These are phyloP conservation scores for Ochromonadaceae sp. DNA, from an alignment of 352 stramenopile genomes.

Conservation along the genomic window DNA sequence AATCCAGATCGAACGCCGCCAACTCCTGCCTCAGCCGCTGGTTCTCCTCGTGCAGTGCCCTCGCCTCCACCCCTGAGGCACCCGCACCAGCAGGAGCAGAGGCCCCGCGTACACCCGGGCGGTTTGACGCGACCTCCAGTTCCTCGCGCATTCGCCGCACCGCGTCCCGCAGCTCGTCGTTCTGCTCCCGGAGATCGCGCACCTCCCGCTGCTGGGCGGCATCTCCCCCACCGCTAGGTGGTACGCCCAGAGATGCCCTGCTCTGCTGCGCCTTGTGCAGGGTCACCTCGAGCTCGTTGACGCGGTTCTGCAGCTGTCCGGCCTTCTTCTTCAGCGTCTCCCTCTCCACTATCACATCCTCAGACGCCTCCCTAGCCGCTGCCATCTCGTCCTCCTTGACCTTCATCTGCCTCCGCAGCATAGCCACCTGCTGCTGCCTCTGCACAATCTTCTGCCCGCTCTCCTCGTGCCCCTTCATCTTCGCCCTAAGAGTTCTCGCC, in stretches of 20 bases:
- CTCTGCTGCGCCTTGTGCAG: too few species aligned
- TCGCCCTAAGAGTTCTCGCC: constrained; percentile 23
- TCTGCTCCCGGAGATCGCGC: too few species aligned
- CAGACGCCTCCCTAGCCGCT: constrained; percentile 11
- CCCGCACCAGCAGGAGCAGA: too few species aligned
- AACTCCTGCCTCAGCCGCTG: constrained; percentile 47
- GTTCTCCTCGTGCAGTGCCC: too few species aligned
- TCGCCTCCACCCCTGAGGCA: too few species aligned
- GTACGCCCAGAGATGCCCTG: too few species aligned
- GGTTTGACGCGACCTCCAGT: too few species aligned
- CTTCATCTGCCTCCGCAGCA: constrained; percentile 17
- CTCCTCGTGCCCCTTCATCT: constrained; percentile 18
- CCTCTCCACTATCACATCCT: constrained; percentile 17
- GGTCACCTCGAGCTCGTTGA: constrained; percentile 23
- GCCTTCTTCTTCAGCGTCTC: constrained; percentile 21
- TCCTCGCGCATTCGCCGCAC: too few species aligned
- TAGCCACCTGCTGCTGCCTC: constrained; percentile 32
- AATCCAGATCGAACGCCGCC: constrained; percentile 73
- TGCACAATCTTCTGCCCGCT: constrained; percentile 43
- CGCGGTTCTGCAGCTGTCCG: constrained; percentile 20
- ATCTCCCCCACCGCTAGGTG: too few species aligned
- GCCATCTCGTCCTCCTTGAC: constrained; percentile 26
- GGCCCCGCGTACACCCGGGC: too few species aligned
- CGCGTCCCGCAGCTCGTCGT: constrained; percentile 17
- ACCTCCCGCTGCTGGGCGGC: too few species aligned